phyloP scores from a whole-genome alignment of 2,329 filamentous ascomycete genomes.

The Hymenoscyphus fraxineus region DNA sequence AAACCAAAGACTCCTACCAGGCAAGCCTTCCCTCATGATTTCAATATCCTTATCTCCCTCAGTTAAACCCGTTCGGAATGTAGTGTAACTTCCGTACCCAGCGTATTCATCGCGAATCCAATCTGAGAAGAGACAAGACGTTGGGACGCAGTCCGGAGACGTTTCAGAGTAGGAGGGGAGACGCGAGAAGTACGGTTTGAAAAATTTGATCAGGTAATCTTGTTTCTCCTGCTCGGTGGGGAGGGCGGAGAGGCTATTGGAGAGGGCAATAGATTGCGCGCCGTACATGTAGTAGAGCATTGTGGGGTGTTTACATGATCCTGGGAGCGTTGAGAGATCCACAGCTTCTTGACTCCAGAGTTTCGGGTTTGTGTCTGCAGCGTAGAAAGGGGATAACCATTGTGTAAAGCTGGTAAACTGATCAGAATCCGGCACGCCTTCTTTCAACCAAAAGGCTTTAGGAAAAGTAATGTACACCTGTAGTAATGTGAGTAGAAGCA shows the following conservation, averaged over 20 bases:
- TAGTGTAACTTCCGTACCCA: constrained; percentile 64
- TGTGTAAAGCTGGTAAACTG: constrained; percentile 49
- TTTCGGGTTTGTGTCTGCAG: constrained; percentile 44
- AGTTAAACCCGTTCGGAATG: constrained; percentile 60
- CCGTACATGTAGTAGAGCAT: constrained; percentile 63
- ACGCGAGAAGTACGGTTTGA: constrained; percentile 61
- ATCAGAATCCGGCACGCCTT: constrained; percentile 9
- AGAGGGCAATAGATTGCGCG: constrained; percentile 38
- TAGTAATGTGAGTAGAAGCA: neutral
- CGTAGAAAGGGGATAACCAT: constrained; percentile 58
- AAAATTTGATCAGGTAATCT: constrained; percentile 41
- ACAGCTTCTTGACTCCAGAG: constrained; percentile 60
- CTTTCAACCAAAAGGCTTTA: constrained; percentile 53
- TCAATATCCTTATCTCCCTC: constrained; percentile 58
- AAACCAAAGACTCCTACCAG: constrained; percentile 49
- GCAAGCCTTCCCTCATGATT: constrained; percentile 44
- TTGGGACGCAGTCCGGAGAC: constrained; percentile 48
- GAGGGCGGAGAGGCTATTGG: constrained; percentile 20
- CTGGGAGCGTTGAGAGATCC: constrained; percentile 53
- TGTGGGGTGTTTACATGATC: constrained; percentile 54
- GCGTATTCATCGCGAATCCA: constrained; percentile 65
- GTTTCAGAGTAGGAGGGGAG: constrained; percentile 52
- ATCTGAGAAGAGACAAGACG: constrained; percentile 53
- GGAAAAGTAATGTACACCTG: constrained; percentile 52
- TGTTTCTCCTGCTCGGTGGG: constrained; percentile 28